Evolutionary conservation across 352 stramenopile species (phyloP), one percentile per base, ranked within the genome.

Genomic region (Thraustochytrium aureum): DNA sequence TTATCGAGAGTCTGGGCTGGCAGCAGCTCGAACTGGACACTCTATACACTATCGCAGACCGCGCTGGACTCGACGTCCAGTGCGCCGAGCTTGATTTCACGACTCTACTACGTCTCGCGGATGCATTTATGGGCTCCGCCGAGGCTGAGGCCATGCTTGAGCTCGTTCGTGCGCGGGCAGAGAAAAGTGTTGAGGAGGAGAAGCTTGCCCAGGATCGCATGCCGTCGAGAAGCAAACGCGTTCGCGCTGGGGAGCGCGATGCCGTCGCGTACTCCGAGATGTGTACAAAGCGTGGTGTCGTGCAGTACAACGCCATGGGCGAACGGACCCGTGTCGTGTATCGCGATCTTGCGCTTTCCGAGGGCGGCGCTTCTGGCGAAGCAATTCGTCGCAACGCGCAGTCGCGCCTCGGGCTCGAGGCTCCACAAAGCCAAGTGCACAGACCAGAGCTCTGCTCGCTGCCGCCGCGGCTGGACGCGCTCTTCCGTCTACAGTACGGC

Each of bases 221-320:
- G 26, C 17, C 47, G 62, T 59, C 62, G 20, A 2, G 2, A n/a
- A n/a, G n/a, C n/a, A n/a, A n/a, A n/a, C n/a, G n/a, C n/a, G n/a
- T n/a, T n/a, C n/a, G n/a, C n/a, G n/a, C n/a, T 62, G 30, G 30
- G 33, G 59, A 74, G 1, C 26, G 33, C 20, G 32, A 1, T 45
- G 20, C 50, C 20, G 37, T 30, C 26, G 65, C 42, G 33, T 79
- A 79, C 43, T 3, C 32, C 10, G 52, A 79, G 2, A 79, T 79
- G 69, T 79, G 69, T 32, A 50, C 32, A 7, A 79, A 45, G 32
- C 50, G 59, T 14, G 50, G 37, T 0, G 41, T 73, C 50, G 22
- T 79, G 10, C 56, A 35, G 0, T 79, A 79, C 56, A 79, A 79
- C 2, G 54, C n/a, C 32, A 2, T 79, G 5, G 69, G 69, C n/a